phyloP scores from a whole-genome alignment of 306 rosid genomes.

The Vigna trinervia region DNA sequence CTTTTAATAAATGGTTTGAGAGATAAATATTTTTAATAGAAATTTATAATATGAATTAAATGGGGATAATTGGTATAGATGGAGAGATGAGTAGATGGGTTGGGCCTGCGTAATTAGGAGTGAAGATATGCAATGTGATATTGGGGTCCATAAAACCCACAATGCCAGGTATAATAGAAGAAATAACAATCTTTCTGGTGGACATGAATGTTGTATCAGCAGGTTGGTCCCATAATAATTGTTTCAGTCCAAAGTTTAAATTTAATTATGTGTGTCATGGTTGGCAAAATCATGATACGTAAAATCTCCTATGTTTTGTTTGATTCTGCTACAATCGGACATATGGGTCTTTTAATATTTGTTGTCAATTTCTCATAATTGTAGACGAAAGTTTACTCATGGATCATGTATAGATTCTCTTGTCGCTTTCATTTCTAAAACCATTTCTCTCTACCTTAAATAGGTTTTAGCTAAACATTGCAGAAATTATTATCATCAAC shows the following conservation, averaged over 20 bases:
- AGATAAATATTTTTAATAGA: too few species aligned
- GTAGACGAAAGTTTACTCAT: conserved; percentile 8
- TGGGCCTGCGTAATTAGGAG: conserved; percentile 41
- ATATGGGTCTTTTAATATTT: conserved; percentile 33
- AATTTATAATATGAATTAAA: too few species aligned
- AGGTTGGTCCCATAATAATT: conserved; percentile 35
- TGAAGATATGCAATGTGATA: not conserved
- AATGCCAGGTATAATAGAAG: conserved; percentile 13
- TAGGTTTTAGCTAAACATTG: not conserved
- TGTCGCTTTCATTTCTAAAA: conserved; percentile 21
- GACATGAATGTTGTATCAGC: conserved; percentile 17
- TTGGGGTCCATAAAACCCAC: conserved; percentile 46
- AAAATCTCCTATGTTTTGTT: conserved; percentile 39
- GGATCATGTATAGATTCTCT: not conserved
- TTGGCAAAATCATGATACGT: conserved; percentile 31
- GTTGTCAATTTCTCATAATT: conserved; percentile 30
- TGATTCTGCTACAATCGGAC: conserved; percentile 6
- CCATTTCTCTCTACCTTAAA: conserved; percentile 11
- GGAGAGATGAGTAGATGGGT: conserved; percentile 8
- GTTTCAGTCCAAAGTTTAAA: conserved; percentile 2
- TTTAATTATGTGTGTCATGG: conserved; percentile 1
- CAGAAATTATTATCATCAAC: not conserved
- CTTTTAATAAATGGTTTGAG: too few species aligned
- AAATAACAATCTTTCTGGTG: conserved; percentile 31
- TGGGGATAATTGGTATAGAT: too few species aligned